A percentile compares a stretch with the other conserved stretches of the same genome.
Conservation (phyloP, 352 stramenopile genomes). For the Pythium monospermum region DNA sequence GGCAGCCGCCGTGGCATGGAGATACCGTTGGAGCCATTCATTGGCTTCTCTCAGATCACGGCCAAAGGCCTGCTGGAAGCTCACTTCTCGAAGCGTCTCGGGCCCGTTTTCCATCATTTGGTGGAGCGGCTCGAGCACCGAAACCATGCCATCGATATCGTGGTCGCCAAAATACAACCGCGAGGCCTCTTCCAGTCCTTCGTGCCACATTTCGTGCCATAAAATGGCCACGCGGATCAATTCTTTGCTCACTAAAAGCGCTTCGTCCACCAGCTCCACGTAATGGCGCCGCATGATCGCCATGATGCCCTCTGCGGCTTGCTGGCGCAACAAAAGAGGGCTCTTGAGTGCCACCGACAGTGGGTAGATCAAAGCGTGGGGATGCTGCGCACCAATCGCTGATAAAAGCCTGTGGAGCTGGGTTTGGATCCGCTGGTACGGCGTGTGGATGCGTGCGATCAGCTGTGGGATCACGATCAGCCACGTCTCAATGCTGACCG, state of each 20-base stretch:
- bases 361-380: constrained; percentile 99
- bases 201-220: constrained; percentile 99
- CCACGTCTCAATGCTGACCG: constrained; percentile 97
- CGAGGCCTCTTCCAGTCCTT: constrained; percentile 96
- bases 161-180: constrained; percentile 97
- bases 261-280: constrained; percentile 96
- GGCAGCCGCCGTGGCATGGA: neutral
- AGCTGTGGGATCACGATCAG: constrained; percentile 98
- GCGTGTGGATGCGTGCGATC: constrained; percentile 91
- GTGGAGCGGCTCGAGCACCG: constrained; percentile 94
- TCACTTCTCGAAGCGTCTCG: constrained; percentile 78
- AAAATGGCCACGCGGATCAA: constrained; percentile 99
- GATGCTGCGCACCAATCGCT: constrained; percentile 92
- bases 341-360: constrained; percentile 97
- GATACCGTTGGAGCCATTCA: constrained; percentile 75
- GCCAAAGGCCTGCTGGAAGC: constrained; percentile 91
- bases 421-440: constrained; percentile 71
- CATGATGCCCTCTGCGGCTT: constrained; percentile 94
- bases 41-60: constrained; percentile 87
- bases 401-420: constrained; percentile 86
- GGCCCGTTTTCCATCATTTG: constrained; percentile 77
- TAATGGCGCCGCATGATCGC: constrained; percentile 93
- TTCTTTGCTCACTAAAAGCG: constrained; percentile 93
- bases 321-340: constrained; percentile 84
- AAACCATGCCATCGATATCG: constrained; percentile 96